Conservation (phyloP, 2,329 filamentous ascomycete genomes). For the Coniella lustricola region DNA sequence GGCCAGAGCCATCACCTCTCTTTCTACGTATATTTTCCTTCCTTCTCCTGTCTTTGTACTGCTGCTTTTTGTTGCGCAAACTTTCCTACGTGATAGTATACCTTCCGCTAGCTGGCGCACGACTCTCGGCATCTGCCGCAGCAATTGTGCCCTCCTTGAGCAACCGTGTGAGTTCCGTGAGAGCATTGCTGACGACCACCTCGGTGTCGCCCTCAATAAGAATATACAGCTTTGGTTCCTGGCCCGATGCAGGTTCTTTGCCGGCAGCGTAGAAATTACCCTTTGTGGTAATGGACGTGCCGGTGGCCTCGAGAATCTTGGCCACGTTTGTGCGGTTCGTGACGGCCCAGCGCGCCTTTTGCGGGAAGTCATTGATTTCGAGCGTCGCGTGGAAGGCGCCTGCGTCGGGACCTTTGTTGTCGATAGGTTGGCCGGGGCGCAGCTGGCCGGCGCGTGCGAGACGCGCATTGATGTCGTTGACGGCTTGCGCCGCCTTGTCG, state of each 20-base stretch:
- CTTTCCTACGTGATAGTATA: conserved; percentile 68
- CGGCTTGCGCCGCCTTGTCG: conserved; percentile 84
- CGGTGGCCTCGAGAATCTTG: conserved; percentile 92
- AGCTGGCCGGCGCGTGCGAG: conserved; percentile 85
- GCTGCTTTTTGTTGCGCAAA: not conserved
- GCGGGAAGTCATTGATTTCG: conserved; percentile 98
- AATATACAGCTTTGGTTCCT: conserved; percentile 93
- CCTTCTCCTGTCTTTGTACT: no score
- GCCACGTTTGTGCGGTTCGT: conserved; percentile 97
- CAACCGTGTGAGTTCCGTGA: conserved; percentile 81
- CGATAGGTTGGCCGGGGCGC: conserved; percentile 86
- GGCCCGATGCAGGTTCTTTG: conserved; percentile 68
- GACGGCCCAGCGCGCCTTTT: conserved; percentile 97
- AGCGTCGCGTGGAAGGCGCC: conserved; percentile 94
- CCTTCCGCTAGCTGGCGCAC: conserved; percentile 70
- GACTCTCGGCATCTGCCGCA: conserved; percentile 76
- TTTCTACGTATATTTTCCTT: no score
- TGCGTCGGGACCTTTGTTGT: conserved; percentile 97
- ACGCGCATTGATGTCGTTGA: conserved; percentile 83
- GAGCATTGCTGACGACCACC: conserved; percentile 79
- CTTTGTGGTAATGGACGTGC: conserved; percentile 95
- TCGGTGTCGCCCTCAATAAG: conserved; percentile 97
- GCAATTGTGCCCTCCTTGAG: conserved; percentile 86
- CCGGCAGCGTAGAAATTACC: conserved; percentile 80
- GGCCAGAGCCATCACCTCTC: no score